phyloP scores from a whole-genome alignment of 495 filamentous ascomycete genomes.

The Aspergillus cavernicola region DNA sequence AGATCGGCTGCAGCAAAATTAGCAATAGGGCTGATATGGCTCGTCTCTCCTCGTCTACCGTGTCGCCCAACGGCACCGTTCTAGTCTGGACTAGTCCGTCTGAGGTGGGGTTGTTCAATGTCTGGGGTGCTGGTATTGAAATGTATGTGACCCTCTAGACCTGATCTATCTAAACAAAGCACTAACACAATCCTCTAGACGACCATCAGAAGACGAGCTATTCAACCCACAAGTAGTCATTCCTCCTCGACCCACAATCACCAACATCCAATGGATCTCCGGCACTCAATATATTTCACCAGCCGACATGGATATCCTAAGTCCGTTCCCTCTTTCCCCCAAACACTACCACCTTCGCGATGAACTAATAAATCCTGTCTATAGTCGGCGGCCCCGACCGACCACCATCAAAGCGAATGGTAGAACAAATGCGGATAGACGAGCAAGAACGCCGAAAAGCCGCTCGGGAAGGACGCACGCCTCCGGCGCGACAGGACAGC shows the following conservation, averaged over 20 bases:
- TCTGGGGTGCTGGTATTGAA: constrained; percentile 69
- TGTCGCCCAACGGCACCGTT: constrained; percentile 74
- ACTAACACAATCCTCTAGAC: constrained; percentile 36
- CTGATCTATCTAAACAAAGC: constrained; percentile 7
- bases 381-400: constrained; percentile 79
- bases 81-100: constrained; percentile 88
- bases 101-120: constrained; percentile 72
- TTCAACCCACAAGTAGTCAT: constrained; percentile 68
- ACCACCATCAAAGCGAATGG: constrained; percentile 75
- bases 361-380: constrained; percentile 12
- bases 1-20: constrained; percentile 66
- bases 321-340: constrained; percentile 25
- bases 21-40: constrained; percentile 65
- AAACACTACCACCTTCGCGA: not conserved
- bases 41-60: constrained; percentile 60
- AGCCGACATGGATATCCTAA: constrained; percentile 85
- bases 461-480: constrained; percentile 31
- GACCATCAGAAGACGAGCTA: constrained; percentile 62
- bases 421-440: constrained; percentile 59
- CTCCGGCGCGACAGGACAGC: constrained; percentile 19
- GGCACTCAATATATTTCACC: constrained; percentile 90
- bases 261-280: constrained; percentile 91
- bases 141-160: constrained; percentile 36
- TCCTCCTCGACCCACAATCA: constrained; percentile 89
- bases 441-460: constrained; percentile 54